Evolutionary conservation across 2,329 filamentous ascomycete species (phyloP), one percentile per base, ranked within the genome.

Genomic region (Paecilomyces niveus): DNA sequence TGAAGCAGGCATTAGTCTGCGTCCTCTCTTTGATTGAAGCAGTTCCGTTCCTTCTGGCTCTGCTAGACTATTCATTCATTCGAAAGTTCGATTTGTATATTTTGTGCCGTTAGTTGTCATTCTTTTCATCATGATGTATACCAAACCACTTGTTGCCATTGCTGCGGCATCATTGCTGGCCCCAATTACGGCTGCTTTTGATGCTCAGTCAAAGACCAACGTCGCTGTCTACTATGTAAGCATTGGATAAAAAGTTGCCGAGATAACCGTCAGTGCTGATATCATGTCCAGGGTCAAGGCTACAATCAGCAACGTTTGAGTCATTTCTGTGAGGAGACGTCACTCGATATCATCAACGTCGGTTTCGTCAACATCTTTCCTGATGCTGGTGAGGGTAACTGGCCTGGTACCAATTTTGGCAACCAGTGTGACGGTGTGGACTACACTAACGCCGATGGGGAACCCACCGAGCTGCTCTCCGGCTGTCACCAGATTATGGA

Each of bases 301-400:
- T 59, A 68, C 13, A 57, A 73, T 57, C 82, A 85, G 63, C 68
- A 72, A 22, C 72, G 78, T 18, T 73, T 85, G 22, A 69, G 74
- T 35, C 72, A 80, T 54, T 80, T 81, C 63, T 85, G 83, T 69
- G 65, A 75, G 39, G 79, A 83, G 56, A 70, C 76, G 0, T 76
- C 73, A 32, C 68, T 83, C 58, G 83, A 85, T 61, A 80, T 85
- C 54, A 81, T 85, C 67, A 81, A 80, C 60, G 69, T 85, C 59
- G 81, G 73, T 3, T 85, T 85, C 63, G 73, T 85, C 58, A 82
- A 82, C 62, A 63, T 72, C 45, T 85, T 84, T 64, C 82, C 83
- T 0, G 73, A 78, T 56, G 72, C 77, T 53, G 66, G 67, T 31
- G 60, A 67, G 18, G 75, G 73, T 45, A 78, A 76, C 35, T 82